Conservation (phyloP, 176 grass and related monocot species). For the Cocos nucifera region DNA sequence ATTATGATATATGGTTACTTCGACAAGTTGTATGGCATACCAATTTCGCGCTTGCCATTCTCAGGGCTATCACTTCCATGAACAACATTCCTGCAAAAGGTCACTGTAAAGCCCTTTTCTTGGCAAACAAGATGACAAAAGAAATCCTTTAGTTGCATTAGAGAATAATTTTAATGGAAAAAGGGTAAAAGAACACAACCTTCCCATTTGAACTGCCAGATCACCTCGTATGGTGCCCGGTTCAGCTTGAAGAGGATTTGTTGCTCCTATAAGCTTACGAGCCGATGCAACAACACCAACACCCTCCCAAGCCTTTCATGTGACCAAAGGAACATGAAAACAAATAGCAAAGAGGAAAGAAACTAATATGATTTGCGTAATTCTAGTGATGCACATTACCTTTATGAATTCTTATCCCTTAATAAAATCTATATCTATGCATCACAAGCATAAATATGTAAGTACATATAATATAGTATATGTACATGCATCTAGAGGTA, state of each 20-base stretch:
- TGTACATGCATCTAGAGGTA: neutral
- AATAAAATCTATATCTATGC: no score
- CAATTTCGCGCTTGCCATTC: conserved; percentile 78
- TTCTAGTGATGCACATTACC: no score
- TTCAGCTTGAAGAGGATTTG: conserved; percentile 94
- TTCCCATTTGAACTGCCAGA: conserved; percentile 95
- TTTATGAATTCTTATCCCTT: no score
- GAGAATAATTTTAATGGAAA: no score
- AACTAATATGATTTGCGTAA: no score
- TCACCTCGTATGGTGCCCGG: conserved; percentile 88
- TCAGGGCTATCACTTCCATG: conserved; percentile 97
- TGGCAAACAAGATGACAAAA: no score
- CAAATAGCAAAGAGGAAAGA: conserved; percentile 1
- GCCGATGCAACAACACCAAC: conserved; percentile 81
- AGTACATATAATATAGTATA: no score
- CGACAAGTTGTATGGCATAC: conserved; percentile 33
- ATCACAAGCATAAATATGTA: no score
- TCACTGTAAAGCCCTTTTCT: no score
- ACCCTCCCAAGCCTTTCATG: conserved; percentile 85
- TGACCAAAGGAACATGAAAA: no score
- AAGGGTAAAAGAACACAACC: conserved; percentile 23
- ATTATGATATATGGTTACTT: neutral
- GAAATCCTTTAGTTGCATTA: neutral
- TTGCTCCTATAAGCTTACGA: conserved; percentile 88
- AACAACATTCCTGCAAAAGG: conserved; percentile 72